These are phyloP conservation scores for Tuber indicum DNA, from an alignment of 495 filamentous ascomycete species.

Conservation along the genomic window DNA sequence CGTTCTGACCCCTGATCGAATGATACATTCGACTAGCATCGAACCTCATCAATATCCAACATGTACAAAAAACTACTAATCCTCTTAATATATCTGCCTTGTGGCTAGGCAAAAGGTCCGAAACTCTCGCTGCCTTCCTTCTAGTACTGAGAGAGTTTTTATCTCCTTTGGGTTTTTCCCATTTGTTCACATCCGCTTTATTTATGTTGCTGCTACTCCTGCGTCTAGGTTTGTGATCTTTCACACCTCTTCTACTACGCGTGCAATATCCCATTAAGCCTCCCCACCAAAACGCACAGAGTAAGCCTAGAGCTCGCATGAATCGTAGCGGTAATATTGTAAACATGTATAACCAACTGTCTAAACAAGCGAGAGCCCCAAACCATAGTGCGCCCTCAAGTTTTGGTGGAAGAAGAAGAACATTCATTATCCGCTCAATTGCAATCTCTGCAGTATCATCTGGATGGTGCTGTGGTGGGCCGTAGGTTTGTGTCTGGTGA, in stretches of 20 bases:
- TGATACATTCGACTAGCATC: slow-evolving; percentile 99
- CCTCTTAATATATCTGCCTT: slow-evolving; percentile 95
- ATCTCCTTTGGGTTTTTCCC: slow-evolving; percentile 23
- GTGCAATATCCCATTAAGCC: slow-evolving; percentile 23
- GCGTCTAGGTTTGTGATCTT: slow-evolving; percentile 32
- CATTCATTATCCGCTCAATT: slow-evolving; percentile 86
- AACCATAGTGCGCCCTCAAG: slow-evolving; percentile 85
- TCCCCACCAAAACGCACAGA: slow-evolving; percentile 53
- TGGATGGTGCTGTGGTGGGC: slow-evolving; percentile 54
- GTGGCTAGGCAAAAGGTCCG: slow-evolving; percentile 72
- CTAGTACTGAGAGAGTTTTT: slow-evolving; percentile 43
- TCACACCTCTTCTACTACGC: neutral
- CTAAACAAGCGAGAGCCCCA: slow-evolving; percentile 80
- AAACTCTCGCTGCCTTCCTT: slow-evolving; percentile 74
- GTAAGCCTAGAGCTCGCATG: slow-evolving; percentile 68
- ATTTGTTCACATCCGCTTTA: slow-evolving; percentile 12
- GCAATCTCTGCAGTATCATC: slow-evolving; percentile 97
- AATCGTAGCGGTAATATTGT: slow-evolving; percentile 91
- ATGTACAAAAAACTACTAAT: slow-evolving; percentile 73
- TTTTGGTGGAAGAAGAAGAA: slow-evolving; percentile 69
- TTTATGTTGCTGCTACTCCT: slow-evolving; percentile 21
- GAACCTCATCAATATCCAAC: slow-evolving; percentile 77
- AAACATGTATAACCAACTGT: slow-evolving; percentile 96
- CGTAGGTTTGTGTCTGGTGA: slow-evolving; percentile 13
- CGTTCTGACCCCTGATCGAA: slow-evolving; percentile 88